Percentiles rank a stretch among this genome's conserved stretches.
Evolutionary conservation across 2,329 filamentous ascomycete species (phyloP).

Genomic region (Hypoxylon sp.): DNA sequence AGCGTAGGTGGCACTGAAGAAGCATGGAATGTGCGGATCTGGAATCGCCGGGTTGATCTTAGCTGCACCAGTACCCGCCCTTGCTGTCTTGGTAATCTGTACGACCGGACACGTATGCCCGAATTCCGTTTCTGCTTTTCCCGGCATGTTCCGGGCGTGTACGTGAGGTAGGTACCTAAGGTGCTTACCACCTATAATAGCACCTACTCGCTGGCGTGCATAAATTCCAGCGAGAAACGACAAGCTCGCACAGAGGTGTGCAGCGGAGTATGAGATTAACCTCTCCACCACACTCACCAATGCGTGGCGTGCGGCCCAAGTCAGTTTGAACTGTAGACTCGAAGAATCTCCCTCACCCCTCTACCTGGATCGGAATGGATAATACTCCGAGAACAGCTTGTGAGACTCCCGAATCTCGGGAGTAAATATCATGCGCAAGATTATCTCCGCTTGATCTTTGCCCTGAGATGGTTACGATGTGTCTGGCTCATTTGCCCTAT

Average conservation of each 20-base stretch:
- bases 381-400: neutral
- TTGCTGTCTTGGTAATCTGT: neutral
- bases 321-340: neutral
- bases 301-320: too few relatives aligned
- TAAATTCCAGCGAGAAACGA: too few relatives aligned
- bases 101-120: slow-evolving; percentile 4
- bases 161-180: neutral
- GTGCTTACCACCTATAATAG: neutral
- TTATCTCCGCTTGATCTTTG: neutral
- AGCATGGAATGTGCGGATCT: slow-evolving; percentile 13
- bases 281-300: neutral
- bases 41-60: slow-evolving; percentile 1
- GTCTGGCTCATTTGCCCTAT: neutral
- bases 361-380: neutral
- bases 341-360: neutral
- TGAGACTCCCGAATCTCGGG: neutral
- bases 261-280: neutral
- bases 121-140: slow-evolving; percentile 5
- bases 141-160: neutral
- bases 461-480: neutral
- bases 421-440: neutral
- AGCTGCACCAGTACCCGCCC: neutral
- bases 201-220: too few relatives aligned
- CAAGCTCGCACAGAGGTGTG: too few relatives aligned
- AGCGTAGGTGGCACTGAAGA: neutral